phyloP scores from a whole-genome alignment of 805 yeast genomes.

The Zygotorulaspora chibaensis region DNA sequence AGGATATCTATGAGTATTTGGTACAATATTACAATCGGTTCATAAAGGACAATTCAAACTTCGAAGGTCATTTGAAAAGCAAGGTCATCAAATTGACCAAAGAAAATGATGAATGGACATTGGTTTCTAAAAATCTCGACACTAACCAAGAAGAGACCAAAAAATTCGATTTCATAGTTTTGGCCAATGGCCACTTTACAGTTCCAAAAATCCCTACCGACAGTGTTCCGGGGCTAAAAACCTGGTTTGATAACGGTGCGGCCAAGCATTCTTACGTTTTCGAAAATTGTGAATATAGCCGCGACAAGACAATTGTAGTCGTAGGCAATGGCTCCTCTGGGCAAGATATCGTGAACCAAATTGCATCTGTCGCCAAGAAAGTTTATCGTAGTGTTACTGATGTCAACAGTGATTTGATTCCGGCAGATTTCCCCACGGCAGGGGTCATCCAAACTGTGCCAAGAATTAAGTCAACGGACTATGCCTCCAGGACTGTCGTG shows the following conservation, averaged over 20 bases:
- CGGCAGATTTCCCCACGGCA: slow-evolving; percentile 5
- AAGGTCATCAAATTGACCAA: slow-evolving; percentile 23
- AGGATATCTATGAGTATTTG: slow-evolving; percentile 60
- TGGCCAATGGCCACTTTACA: slow-evolving; percentile 44
- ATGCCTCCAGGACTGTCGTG: slow-evolving; percentile 22
- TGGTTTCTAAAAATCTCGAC: slow-evolving; percentile 6
- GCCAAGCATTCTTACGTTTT: slow-evolving; percentile 40
- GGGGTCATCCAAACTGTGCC: slow-evolving; percentile 22
- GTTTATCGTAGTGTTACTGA: slow-evolving; percentile 54
- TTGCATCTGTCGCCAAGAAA: slow-evolving; percentile 28
- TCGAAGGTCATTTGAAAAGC: slow-evolving; percentile 27
- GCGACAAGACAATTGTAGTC: slow-evolving; percentile 34
- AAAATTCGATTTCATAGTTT: slow-evolving; percentile 38
- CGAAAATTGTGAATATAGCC: slow-evolving; percentile 32
- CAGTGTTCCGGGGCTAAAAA: slow-evolving; percentile 37
- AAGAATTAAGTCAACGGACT: slow-evolving; percentile 31
- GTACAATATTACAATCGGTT: slow-evolving; percentile 43
- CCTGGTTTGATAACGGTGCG: slow-evolving; percentile 33
- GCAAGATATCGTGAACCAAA: slow-evolving; percentile 43
- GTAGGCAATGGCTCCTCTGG: slow-evolving; percentile 45
- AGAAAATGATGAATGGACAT: slow-evolving; percentile 16
- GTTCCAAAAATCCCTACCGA: slow-evolving; percentile 37
- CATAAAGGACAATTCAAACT: slow-evolving; percentile 26
- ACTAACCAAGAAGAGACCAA: slow-evolving; percentile 30
- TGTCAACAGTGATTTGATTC: slow-evolving; percentile 36